Conservation (phyloP, 495 filamentous ascomycete species). For the Mycothermus thermophilus region DNA sequence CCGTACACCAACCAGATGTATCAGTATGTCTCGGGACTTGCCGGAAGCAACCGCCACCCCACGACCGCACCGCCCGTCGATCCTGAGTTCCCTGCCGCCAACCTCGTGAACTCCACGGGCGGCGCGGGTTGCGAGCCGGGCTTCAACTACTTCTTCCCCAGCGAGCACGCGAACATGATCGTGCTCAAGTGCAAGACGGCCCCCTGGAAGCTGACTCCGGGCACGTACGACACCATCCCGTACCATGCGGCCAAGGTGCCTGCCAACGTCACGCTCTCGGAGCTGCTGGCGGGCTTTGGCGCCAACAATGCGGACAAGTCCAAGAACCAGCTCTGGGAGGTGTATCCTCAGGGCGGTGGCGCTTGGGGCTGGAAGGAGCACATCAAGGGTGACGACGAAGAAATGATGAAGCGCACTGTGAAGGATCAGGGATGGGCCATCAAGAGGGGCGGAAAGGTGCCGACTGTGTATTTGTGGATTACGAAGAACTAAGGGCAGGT, state of each 20-base stretch:
- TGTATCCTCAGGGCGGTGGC: slow-evolving; percentile 11
- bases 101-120: slow-evolving; percentile 42
- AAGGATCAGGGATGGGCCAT: slow-evolving; percentile 8
- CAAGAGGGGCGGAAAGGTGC: slow-evolving; percentile 3
- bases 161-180: slow-evolving; percentile 34
- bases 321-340: slow-evolving; percentile 31
- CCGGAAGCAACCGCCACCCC: slow-evolving; percentile 16
- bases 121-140: slow-evolving; percentile 39
- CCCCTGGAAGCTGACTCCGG: slow-evolving; percentile 29
- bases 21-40: slow-evolving; percentile 11
- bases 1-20: slow-evolving; percentile 1
- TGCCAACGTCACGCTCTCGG: slow-evolving; percentile 24
- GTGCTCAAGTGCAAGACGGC: slow-evolving; percentile 27
- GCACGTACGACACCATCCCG: slow-evolving; percentile 10
- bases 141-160: slow-evolving; percentile 38
- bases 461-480: slow-evolving; percentile 10
- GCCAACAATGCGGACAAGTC: slow-evolving; percentile 24
- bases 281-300: slow-evolving; percentile 35
- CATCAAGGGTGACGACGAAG: slow-evolving; percentile 2
- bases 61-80: slow-evolving; percentile 26
- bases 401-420: slow-evolving; percentile 5
- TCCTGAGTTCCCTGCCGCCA: slow-evolving; percentile 37
- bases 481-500: slow-evolving; percentile 1
- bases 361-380: slow-evolving; percentile 8
- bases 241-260: slow-evolving; percentile 30